A percentile compares a stretch with the other conserved stretches of the same genome.
phyloP scores from a whole-genome alignment of 2,329 filamentous ascomycete genomes.

The Aspergillus thermomutatus region DNA sequence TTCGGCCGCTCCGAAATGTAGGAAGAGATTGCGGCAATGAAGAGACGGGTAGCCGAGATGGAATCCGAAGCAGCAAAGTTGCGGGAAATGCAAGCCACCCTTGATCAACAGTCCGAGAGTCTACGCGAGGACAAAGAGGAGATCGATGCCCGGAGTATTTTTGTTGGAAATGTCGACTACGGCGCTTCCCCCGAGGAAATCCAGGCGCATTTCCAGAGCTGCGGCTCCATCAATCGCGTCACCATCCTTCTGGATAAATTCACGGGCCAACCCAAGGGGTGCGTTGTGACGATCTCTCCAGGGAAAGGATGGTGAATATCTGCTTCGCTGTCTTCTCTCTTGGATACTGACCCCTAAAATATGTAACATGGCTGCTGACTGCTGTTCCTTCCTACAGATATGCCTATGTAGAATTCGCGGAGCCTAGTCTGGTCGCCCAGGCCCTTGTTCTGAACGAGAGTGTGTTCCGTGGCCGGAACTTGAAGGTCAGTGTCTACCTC shows the following conservation, averaged over 20 bases:
- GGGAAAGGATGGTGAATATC: background rate
- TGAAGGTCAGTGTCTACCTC: constrained; percentile 66
- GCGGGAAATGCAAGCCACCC: constrained; percentile 77
- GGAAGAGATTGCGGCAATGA: constrained; percentile 86
- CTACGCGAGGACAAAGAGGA: constrained; percentile 92
- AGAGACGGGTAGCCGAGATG: constrained; percentile 82
- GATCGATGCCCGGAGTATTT: constrained; percentile 90
- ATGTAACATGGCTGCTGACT: constrained; percentile 15
- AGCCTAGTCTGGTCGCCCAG: constrained; percentile 87
- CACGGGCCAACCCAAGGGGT: constrained; percentile 99
- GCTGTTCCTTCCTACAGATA: constrained; percentile 59
- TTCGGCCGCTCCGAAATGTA: constrained; percentile 20
- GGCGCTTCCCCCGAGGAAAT: constrained; percentile 96
- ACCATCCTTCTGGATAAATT: constrained; percentile 98
- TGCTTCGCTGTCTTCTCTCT: background rate
- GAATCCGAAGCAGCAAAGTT: constrained; percentile 84
- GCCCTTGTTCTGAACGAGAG: constrained; percentile 96
- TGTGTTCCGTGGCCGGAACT: constrained; percentile 86
- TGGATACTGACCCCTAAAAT: constrained; percentile 6
- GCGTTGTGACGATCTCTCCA: constrained; percentile 37
- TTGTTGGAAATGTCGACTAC: constrained; percentile 98
- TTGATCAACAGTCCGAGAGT: constrained; percentile 81
- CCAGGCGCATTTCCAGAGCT: constrained; percentile 96
- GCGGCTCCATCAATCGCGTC: constrained; percentile 94
- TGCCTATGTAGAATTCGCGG: constrained; percentile 97